Base-by-base conservation (phyloP, 768 basidiomycete species). In the Naganishia kalamii region DNA sequence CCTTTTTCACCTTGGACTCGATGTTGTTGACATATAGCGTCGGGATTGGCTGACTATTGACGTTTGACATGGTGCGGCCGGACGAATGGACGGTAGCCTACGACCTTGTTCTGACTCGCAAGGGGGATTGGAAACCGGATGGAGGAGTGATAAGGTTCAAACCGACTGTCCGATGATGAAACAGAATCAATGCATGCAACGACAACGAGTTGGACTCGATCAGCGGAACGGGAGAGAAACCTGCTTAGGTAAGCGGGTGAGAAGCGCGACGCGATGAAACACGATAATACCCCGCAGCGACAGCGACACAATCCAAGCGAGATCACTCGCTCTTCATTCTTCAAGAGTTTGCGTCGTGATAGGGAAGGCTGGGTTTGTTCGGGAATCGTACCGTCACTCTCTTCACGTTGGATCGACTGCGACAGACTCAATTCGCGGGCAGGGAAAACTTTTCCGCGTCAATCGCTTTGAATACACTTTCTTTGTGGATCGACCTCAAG, bases 11-110 rank as follows among this genome's bases (percentile, higher is more conserved):
- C 80, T 91, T 89, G 78, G 91, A 87, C 74, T 96, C 92, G 76
- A 97, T 85, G 74, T 93, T 92, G 74, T 90, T 89, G 79, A 97
- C 80, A 80, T 93, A 96, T 72, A 97, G 84, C 64, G 93, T 90
- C 46, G 85, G 83, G 75, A 88, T 90, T 23, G 93, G 93, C 75
- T 88, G 87, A 68, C 81, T 83, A 54, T 84, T 60, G 37, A 48
- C 57, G 29, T 47, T 52, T 29, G 64, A 66, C 72, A 76, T 74
- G 21, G 48, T 64, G 62, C 13, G 23, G 68, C 81, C 82, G 23
- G 52, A 57, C 6, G 32, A 57, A 10, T 33, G 49, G 25, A 51
- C 27, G 10, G n/a, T 44, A n/a, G 43, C 43, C 43, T 11, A 15
- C 21, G 43, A 44, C 43, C 11, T n/a, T 6, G 19, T 15, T n/a